Percentiles rank a stretch among this genome's conserved stretches.
These are phyloP conservation scores for Crithidia mellificae DNA, from an alignment of 208 protist genomes.

Conservation along the genomic window DNA sequence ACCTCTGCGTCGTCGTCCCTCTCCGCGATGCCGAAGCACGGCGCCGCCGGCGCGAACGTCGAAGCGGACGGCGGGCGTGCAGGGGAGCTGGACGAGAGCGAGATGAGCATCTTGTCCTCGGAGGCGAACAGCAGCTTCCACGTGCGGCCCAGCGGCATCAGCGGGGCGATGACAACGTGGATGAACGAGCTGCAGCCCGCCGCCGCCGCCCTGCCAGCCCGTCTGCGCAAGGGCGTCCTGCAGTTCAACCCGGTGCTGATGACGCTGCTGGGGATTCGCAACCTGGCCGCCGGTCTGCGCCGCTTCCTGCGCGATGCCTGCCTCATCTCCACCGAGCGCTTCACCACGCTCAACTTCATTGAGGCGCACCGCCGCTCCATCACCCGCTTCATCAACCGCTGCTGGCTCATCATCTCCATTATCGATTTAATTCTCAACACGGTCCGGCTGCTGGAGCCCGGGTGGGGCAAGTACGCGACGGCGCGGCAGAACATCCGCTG, in stretches of 20 bases:
- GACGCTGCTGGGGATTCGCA: constrained; percentile 73
- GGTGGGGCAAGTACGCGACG: constrained; percentile 77
- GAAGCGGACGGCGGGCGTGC: too few species aligned
- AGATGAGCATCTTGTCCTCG: constrained; percentile 30
- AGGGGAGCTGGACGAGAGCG: constrained; percentile 23
- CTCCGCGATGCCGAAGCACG: background rate
- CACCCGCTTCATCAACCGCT: constrained; percentile 56
- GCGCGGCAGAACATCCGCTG: constrained; percentile 58
- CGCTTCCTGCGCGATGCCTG: constrained; percentile 75
- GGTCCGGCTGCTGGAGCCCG: constrained; percentile 55
- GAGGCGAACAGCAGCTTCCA: constrained; percentile 29
- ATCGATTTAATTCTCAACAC: constrained; percentile 85
- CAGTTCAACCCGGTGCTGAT: constrained; percentile 74
- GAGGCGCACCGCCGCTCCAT: constrained; percentile 60
- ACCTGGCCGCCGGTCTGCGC: constrained; percentile 58
- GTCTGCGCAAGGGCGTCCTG: constrained; percentile 50
- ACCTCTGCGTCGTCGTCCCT: constrained; percentile 4
- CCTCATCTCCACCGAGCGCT: constrained; percentile 70
- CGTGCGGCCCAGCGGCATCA: constrained; percentile 1
- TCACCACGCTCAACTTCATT: constrained; percentile 50
- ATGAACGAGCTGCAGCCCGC: constrained; percentile 45
- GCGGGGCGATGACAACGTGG: constrained; percentile 19
- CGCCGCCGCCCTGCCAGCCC: constrained; percentile 44
- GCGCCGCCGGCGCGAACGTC: background rate
- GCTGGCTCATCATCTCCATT: constrained; percentile 68